phyloP scores from a whole-genome alignment of 1,139 yeast species.

The Pichia sp. region DNA sequence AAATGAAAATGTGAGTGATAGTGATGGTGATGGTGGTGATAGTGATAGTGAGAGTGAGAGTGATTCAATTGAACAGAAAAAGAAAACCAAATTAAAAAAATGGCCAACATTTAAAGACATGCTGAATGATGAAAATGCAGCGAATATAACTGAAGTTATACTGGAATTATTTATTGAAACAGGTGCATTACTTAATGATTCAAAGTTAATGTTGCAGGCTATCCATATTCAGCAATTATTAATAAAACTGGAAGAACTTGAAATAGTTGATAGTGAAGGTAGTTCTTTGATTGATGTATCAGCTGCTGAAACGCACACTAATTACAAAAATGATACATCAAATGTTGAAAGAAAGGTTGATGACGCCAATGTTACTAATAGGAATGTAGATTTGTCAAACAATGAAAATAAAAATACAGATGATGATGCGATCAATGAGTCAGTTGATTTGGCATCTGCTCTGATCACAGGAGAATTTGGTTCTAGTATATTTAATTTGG shows the following conservation, averaged over 20 bases:
- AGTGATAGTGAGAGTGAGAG: neutral
- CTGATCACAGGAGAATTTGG: neutral
- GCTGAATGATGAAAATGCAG: constrained; percentile 16
- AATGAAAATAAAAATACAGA: neutral
- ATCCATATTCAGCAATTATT: constrained; percentile 36
- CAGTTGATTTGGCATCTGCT: neutral
- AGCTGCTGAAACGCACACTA: neutral
- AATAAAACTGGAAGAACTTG: neutral
- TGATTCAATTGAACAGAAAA: neutral
- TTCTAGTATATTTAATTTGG: neutral
- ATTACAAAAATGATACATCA: neutral
- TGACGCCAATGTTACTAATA: neutral
- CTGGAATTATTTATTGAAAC: constrained; percentile 56
- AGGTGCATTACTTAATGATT: constrained; percentile 54
- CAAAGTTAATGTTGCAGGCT: constrained; percentile 57
- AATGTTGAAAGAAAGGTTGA: neutral
- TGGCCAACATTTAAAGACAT: constrained; percentile 28
- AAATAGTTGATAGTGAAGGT: neutral
- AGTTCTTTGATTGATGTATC: neutral
- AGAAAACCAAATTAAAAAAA: constrained; percentile 3
- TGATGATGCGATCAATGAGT: neutral
- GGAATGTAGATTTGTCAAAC: neutral
- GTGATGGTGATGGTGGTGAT: constrained; percentile 1
- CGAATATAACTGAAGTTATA: constrained; percentile 42
- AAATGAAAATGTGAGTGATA: constrained; percentile 12